Base-by-base conservation (phyloP, 805 yeast genomes). In the Monosporozyma aerobia region DNA sequence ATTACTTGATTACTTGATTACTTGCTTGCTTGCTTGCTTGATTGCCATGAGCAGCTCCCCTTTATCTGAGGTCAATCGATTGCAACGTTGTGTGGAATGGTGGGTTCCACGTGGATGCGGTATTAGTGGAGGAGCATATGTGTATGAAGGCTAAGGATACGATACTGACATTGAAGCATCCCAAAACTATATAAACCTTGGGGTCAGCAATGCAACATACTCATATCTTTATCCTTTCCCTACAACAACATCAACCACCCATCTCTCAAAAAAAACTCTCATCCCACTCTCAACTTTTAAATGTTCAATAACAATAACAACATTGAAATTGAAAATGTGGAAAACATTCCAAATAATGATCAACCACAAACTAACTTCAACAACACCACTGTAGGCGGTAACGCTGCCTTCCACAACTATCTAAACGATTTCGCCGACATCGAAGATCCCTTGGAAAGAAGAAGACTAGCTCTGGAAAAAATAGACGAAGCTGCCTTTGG, bases 401-500 rank as follows among this genome's bases (percentile, higher is more conserved):
- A 87, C 66, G 81, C 88, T 57, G 94, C 94, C 51, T 87, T 86
- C 80, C 90, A 87, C 74, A 88, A 87, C 67, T 86, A 79, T 70
- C 65, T 85, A 57, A 86, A 82, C 53, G 89, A 87, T 69, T 87
- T 83, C 60, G 86, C 92, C 46, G 87, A 87, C 65, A 79, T 87
- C 57, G 85, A 83, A 56, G 95, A 87, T 68, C 95, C 95, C 5
- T 72, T 87, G 59, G 94, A 87, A 70, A 83, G 95, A 78, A 81
- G 92, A 78, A 52, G 90, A 75, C 73, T 86, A 64, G 95, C 95
- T 44, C 74, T 87, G 65, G 89, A 85, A 69, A 86, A 85, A 66
- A 87, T 87, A 57, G 95, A 87, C 70, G 82, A 83, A 59, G 87
- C 89, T 51, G 70, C 76, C 0, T 87, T 87, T 60, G 87, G 90